These are phyloP conservation scores for Euphorbia tirucalli DNA, from an alignment of 345 rosid genomes.

Conservation along the genomic window DNA sequence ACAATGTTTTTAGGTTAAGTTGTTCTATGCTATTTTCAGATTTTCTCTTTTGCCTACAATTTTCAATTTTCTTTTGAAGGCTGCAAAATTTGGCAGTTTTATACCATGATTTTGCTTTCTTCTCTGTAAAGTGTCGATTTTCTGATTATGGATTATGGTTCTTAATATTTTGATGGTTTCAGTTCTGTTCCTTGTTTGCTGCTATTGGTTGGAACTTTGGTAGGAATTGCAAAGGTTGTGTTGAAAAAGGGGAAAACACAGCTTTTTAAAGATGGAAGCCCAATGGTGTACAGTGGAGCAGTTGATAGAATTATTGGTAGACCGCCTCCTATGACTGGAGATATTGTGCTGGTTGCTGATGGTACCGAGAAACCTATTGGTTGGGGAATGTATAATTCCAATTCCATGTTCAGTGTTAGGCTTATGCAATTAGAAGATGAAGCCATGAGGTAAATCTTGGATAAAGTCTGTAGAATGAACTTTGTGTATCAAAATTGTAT, in stretches of 20 bases:
- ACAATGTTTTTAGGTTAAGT: background rate
- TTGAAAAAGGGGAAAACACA: conserved; percentile 89
- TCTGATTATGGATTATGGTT: too few relatives aligned
- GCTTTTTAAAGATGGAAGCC: conserved; percentile 81
- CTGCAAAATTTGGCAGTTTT: background rate
- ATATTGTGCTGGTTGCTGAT: conserved; percentile 82
- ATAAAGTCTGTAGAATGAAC: background rate
- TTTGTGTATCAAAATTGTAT: too few relatives aligned
- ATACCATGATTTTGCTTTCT: too few relatives aligned
- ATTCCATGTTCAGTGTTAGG: conserved; percentile 84
- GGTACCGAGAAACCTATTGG: conserved; percentile 78
- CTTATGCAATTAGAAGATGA: conserved; percentile 96
- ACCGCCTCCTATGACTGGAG: conserved; percentile 82
- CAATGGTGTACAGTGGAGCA: conserved; percentile 92
- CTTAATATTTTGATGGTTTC: background rate
- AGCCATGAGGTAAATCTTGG: conserved; percentile 42
- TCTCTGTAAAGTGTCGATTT: too few relatives aligned
- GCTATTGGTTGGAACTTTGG: too few relatives aligned
- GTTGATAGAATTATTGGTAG: conserved; percentile 81
- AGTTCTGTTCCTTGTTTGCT: too few relatives aligned
- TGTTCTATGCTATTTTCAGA: too few relatives aligned
- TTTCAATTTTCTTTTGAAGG: too few relatives aligned
- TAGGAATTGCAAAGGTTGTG: conserved; percentile 81
- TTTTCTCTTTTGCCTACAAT: too few relatives aligned
- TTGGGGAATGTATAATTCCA: conserved; percentile 82